Evolutionary conservation across 1,284 basidiomycete genomes (phyloP).

Genomic region (Ustilago nuda): DNA sequence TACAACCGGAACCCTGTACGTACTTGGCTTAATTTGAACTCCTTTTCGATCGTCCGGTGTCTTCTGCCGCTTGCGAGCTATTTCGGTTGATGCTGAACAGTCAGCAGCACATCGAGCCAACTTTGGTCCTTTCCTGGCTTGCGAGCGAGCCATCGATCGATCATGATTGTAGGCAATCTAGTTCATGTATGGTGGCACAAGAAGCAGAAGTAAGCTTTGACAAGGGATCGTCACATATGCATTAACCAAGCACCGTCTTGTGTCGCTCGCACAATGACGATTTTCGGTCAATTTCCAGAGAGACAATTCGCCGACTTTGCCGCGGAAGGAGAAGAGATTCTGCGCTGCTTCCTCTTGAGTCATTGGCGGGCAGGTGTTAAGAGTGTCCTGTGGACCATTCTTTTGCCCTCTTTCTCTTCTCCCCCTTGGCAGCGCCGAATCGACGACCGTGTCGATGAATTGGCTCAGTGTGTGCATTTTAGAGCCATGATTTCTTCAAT

Average conservation of each 20-base stretch:
- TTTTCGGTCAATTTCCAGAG: conserved; percentile 8
- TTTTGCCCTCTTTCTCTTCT: not conserved
- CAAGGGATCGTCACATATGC: not conserved
- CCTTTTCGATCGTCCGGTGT: no score
- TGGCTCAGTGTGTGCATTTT: not conserved
- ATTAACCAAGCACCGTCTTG: not conserved
- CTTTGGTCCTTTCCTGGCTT: not conserved
- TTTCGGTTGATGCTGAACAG: not conserved
- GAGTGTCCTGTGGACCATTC: not conserved
- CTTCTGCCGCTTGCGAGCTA: not conserved
- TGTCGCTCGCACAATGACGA: not conserved
- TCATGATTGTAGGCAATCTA: not conserved
- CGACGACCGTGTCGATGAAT: no score
- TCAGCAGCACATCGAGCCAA: not conserved
- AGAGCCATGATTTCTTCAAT: not conserved
- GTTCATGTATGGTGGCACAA: not conserved
- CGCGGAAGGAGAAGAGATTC: no score
- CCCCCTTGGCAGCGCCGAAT: not conserved
- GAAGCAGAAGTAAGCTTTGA: not conserved
- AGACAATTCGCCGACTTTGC: not conserved
- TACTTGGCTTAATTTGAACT: no score
- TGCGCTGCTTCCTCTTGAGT: no score
- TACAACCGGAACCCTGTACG: not conserved
- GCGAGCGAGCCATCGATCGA: not conserved
- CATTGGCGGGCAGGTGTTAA: not conserved